Percentiles rank a stretch among this genome's conserved stretches.
Evolutionary conservation across 2,329 filamentous ascomycete genomes (phyloP).

Genomic region (Xylariaceae sp.): DNA sequence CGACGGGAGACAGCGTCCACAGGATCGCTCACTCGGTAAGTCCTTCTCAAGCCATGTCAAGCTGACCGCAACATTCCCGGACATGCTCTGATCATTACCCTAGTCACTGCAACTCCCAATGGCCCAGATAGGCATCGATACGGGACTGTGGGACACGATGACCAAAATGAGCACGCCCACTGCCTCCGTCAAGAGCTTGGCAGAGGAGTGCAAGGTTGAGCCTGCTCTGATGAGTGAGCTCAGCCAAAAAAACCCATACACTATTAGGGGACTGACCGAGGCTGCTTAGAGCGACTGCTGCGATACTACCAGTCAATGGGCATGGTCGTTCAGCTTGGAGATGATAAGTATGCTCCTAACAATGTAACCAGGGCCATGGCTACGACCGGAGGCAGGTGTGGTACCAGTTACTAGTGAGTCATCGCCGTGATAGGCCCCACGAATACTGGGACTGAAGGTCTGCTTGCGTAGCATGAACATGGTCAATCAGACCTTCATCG

Average conservation of each 20-base stretch:
- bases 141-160: neutral
- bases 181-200: neutral
- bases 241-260: no score
- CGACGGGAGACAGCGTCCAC: slow-evolving; percentile 14
- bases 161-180: neutral
- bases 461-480: slow-evolving; percentile 5
- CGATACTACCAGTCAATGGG: slow-evolving; percentile 22
- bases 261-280: slow-evolving; percentile 3
- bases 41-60: neutral
- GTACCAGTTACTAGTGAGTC: slow-evolving; percentile 13
- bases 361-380: slow-evolving; percentile 19
- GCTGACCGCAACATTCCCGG: no score
- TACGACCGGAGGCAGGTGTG: slow-evolving; percentile 1
- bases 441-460: neutral
- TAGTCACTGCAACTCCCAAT: slow-evolving; percentile 8
- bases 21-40: slow-evolving; percentile 11
- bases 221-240: no score
- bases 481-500: slow-evolving; percentile 10
- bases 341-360: slow-evolving; percentile 15
- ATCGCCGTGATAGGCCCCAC: neutral
- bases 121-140: slow-evolving; percentile 3
- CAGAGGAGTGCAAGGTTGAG: neutral
- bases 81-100: no score
- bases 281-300: slow-evolving; percentile 18
- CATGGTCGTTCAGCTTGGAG: slow-evolving; percentile 15